These are phyloP conservation scores for Hypoxylon sp. DNA, from an alignment of 2,329 filamentous ascomycete genomes.

Conservation along the genomic window DNA sequence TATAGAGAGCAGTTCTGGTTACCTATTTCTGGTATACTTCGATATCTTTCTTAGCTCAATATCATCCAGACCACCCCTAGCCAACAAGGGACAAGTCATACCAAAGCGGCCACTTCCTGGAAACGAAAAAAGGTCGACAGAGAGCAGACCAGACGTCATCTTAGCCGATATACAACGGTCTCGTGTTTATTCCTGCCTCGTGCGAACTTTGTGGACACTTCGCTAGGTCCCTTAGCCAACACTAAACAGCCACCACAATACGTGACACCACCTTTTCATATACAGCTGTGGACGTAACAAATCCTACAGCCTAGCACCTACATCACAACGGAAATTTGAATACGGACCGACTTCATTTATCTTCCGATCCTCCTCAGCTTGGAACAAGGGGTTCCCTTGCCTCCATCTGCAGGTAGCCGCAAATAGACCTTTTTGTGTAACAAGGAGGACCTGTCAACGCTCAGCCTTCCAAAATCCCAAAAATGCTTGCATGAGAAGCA, in stretches of 20 bases:
- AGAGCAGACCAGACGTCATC: conserved; percentile 2
- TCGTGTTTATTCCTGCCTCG: conserved; percentile 14
- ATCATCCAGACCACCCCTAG: conserved; percentile 1
- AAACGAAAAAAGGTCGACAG: conserved; percentile 3
- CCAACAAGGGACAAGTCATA: too few species aligned
- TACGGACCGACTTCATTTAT: conserved; percentile 11
- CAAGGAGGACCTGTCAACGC: conserved; percentile 23
- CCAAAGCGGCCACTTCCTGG: neutral
- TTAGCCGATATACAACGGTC: conserved; percentile 3
- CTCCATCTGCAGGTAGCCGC: conserved; percentile 38
- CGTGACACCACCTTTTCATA: conserved; percentile 6
- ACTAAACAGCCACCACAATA: too few species aligned
- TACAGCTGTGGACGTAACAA: conserved; percentile 10
- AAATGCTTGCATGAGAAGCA: conserved; percentile 41
- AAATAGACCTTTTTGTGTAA: conserved; percentile 33
- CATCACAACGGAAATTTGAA: conserved; percentile 6
- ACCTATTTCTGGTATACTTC: conserved; percentile 5
- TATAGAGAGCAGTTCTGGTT: neutral
- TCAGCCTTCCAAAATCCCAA: conserved; percentile 17
- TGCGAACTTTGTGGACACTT: conserved; percentile 21
- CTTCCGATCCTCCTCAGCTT: conserved; percentile 10
- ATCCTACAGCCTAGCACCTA: conserved; percentile 5
- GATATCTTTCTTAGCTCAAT: conserved; percentile 1
- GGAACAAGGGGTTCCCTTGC: conserved; percentile 31
- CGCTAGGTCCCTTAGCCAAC: conserved; percentile 12